These are phyloP conservation scores for Elongisporangium undulatum DNA, from an alignment of 352 stramenopile species.

Conservation along the genomic window DNA sequence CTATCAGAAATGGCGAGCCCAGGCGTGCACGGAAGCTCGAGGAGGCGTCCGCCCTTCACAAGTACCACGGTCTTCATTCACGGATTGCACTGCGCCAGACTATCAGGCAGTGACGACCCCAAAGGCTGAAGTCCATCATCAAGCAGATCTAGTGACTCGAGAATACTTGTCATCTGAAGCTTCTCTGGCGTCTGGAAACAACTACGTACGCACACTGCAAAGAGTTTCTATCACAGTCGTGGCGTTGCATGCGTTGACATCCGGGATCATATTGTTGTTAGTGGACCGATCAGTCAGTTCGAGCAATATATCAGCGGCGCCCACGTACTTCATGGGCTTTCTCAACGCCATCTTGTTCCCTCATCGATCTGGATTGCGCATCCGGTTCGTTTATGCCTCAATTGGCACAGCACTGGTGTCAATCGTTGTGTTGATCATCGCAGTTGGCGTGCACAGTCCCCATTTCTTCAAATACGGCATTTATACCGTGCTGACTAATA, in stretches of 20 bases:
- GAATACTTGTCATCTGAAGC: not conserved
- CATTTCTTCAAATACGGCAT: slow-evolving; percentile 19
- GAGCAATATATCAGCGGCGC: slow-evolving; percentile 19
- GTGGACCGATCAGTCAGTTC: slow-evolving; percentile 19
- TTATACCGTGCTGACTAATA: slow-evolving; percentile 25
- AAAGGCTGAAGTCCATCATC: not conserved
- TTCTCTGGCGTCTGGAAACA: not conserved
- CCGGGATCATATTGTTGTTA: slow-evolving; percentile 31
- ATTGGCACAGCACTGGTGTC: slow-evolving; percentile 13
- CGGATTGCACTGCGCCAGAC: not conserved
- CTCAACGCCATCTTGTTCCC: slow-evolving; percentile 42
- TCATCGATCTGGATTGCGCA: slow-evolving; percentile 33
- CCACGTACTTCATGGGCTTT: slow-evolving; percentile 37
- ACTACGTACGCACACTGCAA: slow-evolving; percentile 28
- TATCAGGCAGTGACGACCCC: not conserved
- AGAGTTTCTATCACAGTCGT: slow-evolving; percentile 22
- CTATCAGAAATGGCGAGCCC: slow-evolving; percentile 22
- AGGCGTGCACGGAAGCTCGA: slow-evolving; percentile 12
- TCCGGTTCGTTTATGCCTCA: slow-evolving; percentile 33
- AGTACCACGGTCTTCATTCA: slow-evolving; percentile 4
- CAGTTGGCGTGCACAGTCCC: slow-evolving; percentile 3
- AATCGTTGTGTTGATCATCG: slow-evolving; percentile 4
- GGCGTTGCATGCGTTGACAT: slow-evolving; percentile 24
- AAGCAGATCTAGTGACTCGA: not conserved
- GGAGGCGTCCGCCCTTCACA: slow-evolving; percentile 14